These are phyloP conservation scores for Xylaria venustula DNA, from an alignment of 495 filamentous ascomycete genomes.

Conservation along the genomic window DNA sequence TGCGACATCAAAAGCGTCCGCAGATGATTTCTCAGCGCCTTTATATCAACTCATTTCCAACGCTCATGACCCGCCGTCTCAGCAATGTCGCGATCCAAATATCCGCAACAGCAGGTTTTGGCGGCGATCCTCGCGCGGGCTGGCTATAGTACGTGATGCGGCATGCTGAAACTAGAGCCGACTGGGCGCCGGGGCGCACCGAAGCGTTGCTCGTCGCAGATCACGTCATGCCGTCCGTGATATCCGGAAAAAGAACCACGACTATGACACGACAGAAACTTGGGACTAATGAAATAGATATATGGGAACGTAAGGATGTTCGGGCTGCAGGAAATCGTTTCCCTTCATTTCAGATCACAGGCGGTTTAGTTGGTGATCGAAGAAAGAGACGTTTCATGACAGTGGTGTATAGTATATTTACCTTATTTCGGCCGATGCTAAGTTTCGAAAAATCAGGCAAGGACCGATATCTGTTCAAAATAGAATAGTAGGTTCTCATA, in stretches of 20 bases:
- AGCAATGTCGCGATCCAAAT: neutral
- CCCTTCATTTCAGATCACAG: constrained; percentile 1
- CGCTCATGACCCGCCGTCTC: neutral
- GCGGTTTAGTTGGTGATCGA: neutral
- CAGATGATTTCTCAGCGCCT: neutral
- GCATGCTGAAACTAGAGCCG: constrained; percentile 7
- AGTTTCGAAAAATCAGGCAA: neutral
- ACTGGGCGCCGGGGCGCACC: neutral
- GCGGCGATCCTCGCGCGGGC: neutral
- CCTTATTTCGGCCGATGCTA: neutral
- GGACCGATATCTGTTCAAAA: neutral
- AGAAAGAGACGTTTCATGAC: neutral
- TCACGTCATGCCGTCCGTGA: constrained; percentile 1
- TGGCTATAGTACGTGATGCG: neutral
- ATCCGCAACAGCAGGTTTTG: neutral
- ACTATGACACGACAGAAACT: neutral
- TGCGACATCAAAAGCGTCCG: neutral
- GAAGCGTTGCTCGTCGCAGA: constrained; percentile 8
- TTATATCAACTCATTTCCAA: constrained; percentile 6
- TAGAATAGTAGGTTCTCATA: no score
- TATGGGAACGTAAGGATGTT: neutral
- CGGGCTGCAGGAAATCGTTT: neutral
- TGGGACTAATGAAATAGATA: neutral
- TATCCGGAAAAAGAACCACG: neutral
- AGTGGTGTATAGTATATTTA: neutral